Evolutionary conservation across 2,329 filamentous ascomycete genomes (phyloP).

Genomic region (Exophiala aquamarina): DNA sequence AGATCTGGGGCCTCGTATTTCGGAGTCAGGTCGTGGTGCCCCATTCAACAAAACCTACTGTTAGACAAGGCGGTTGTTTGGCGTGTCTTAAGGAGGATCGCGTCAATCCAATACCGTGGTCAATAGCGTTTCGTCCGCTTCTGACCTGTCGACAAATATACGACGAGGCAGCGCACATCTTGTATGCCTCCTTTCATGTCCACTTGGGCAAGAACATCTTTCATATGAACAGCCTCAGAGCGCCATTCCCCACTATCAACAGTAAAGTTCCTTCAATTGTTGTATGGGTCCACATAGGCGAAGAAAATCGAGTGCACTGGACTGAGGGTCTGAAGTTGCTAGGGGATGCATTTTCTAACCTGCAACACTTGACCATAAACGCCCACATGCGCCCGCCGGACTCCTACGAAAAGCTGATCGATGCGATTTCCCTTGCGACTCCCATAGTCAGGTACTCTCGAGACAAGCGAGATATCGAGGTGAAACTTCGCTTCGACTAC

Average conservation of each 20-base stretch:
- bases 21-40: constrained; percentile 5
- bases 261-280: constrained; percentile 7
- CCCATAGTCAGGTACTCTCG: constrained; percentile 11
- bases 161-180: constrained; percentile 8
- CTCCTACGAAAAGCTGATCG: constrained; percentile 8
- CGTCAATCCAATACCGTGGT: background rate
- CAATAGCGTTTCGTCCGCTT: constrained; percentile 11
- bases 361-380: constrained; percentile 8
- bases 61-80: constrained; percentile 7
- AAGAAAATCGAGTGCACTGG: constrained; percentile 11
- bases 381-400: constrained; percentile 20
- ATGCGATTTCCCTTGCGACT: constrained; percentile 7
- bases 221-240: background rate
- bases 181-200: constrained; percentile 4
- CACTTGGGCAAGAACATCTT: constrained; percentile 5
- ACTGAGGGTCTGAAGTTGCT: constrained; percentile 2
- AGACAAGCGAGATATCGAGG: background rate
- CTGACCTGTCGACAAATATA: constrained; percentile 20
- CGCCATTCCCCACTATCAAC: constrained; percentile 4
- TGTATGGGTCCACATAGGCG: constrained; percentile 13
- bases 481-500: constrained; percentile 16
- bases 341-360: constrained; percentile 5
- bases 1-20: constrained; percentile 18
- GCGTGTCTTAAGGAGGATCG: background rate
- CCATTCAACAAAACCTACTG: background rate